Percentiles rank a stretch among this genome's conserved stretches.
Conservation (phyloP, 306 rosid genomes). For the Quercus wislizeni region DNA sequence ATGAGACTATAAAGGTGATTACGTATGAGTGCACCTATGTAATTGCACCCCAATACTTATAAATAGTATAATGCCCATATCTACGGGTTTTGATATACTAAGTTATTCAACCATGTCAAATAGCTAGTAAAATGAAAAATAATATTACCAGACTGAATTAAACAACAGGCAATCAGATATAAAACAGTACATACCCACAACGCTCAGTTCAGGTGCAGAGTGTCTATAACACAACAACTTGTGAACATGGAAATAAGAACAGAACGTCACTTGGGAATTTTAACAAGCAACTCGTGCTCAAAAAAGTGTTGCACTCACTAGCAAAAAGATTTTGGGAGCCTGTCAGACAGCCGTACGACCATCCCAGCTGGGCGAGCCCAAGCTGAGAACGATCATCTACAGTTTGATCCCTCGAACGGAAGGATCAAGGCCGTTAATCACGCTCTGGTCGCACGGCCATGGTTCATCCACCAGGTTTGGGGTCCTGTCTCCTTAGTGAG, state of each 20-base stretch:
- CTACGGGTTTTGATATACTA: not conserved
- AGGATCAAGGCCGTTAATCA: not conserved
- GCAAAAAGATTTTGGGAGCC: not conserved
- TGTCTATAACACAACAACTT: too few relatives aligned
- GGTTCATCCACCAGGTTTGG: not conserved
- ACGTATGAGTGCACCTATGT: too few relatives aligned
- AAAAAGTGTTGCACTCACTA: too few relatives aligned
- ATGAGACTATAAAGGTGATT: too few relatives aligned
- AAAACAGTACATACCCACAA: constrained; percentile 66
- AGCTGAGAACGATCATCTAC: not conserved
- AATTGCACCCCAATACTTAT: not conserved
- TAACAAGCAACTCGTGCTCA: too few relatives aligned
- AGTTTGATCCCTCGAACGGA: not conserved
- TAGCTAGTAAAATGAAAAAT: constrained; percentile 11
- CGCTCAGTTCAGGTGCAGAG: constrained; percentile 66
- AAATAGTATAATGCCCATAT: constrained; percentile 1
- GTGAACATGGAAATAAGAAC: too few relatives aligned
- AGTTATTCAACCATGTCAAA: constrained; percentile 3
- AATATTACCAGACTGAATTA: not conserved
- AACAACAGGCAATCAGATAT: constrained; percentile 12
- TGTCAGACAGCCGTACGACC: not conserved
- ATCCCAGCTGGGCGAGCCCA: not conserved
- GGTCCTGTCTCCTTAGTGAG: not conserved
- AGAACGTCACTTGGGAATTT: too few relatives aligned
- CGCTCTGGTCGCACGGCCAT: not conserved